Evolutionary conservation across 495 filamentous ascomycete species (phyloP), one percentile per base, ranked within the genome.

Genomic region (Penicillium longicatenatum): DNA sequence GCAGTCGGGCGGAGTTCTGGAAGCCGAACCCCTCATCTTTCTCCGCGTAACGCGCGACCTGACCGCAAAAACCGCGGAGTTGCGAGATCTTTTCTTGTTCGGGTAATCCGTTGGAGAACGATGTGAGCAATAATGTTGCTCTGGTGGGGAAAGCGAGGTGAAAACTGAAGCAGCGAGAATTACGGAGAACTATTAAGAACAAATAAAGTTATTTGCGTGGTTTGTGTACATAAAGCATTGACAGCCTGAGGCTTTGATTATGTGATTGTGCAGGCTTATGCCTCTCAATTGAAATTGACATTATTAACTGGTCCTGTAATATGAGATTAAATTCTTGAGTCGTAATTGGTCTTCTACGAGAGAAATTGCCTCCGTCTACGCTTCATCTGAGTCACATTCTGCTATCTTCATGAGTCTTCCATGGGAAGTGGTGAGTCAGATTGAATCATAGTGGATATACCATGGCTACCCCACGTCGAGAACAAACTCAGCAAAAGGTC

Each of bases 21-120:
- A 59, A 59, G 45, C 42, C 55, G 52, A 56, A 53, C 59, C 60
- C 59, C 59, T 60, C 59, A 53, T 48, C 35, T 42, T 54, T 54
- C 58, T 57, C 42, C 45, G 45, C 45, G 45, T 48, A 48, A 30
- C 45, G 45, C 61, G 44, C 49, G 49, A 35, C 16, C n/a, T 52
- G 55, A 57, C 50, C 31, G 50, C 43, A 19, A 22, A 24, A 48
- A 24, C 16, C 22, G n/a, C n/a, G 45, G 45, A 24, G 12, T 17
- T 48, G 45, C 45, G 16, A 16, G 21, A n/a, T 2, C 4, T 10
- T 35, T 48, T 19, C 24, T 48, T n/a, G 20, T 31, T 48, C 11
- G 9, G 45, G 45, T 48, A 48, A 48, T 3, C 45, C 45, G 45
- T 14, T 50, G 47, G 26, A 51, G 48, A 39, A 19, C 8, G 3